phyloP scores from a whole-genome alignment of 176 grass and related monocot species.

The Oryza glumipatula region DNA sequence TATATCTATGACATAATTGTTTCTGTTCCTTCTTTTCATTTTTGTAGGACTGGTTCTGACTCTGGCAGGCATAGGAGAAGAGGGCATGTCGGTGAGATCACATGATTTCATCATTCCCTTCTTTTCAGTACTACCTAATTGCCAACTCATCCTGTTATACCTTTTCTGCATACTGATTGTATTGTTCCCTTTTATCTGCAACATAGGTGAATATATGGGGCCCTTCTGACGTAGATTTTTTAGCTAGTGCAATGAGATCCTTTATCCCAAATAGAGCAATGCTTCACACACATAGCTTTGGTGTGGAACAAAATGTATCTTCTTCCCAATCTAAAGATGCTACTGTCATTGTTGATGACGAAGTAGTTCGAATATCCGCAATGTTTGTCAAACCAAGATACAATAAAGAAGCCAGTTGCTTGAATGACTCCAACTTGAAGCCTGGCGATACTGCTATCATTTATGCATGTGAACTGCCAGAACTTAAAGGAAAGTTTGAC shows the following conservation, averaged over 20 bases:
- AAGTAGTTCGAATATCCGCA: slow-evolving; percentile 88
- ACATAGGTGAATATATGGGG: slow-evolving; percentile 96
- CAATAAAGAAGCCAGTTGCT: slow-evolving; percentile 41
- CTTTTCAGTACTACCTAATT: slow-evolving; percentile 26
- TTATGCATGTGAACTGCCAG: slow-evolving; percentile 88
- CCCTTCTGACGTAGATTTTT: slow-evolving; percentile 84
- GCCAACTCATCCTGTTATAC: slow-evolving; percentile 21
- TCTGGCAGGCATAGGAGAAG: slow-evolving; percentile 86
- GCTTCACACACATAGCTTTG: slow-evolving; percentile 97
- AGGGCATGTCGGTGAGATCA: slow-evolving; percentile 91
- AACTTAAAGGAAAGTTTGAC: slow-evolving; percentile 98
- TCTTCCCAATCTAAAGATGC: slow-evolving; percentile 52
- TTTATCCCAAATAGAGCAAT: slow-evolving; percentile 94
- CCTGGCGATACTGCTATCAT: slow-evolving; percentile 88
- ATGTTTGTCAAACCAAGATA: slow-evolving; percentile 75
- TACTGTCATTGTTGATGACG: slow-evolving; percentile 79
- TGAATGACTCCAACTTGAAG: slow-evolving; percentile 52
- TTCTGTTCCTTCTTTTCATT: slow-evolving; percentile 21
- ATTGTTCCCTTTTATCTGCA: slow-evolving; percentile 20
- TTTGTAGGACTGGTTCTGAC: slow-evolving; percentile 83
- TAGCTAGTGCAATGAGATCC: slow-evolving; percentile 85
- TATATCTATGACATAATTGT: slow-evolving; percentile 36
- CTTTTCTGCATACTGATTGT: slow-evolving; percentile 27
- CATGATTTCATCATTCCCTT: slow-evolving; percentile 29
- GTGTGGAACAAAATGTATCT: slow-evolving; percentile 39